A percentile compares a stretch with the other conserved stretches of the same genome.
phyloP scores from a whole-genome alignment of 2,329 filamentous ascomycete genomes.

The Penicillium vulpinum region DNA sequence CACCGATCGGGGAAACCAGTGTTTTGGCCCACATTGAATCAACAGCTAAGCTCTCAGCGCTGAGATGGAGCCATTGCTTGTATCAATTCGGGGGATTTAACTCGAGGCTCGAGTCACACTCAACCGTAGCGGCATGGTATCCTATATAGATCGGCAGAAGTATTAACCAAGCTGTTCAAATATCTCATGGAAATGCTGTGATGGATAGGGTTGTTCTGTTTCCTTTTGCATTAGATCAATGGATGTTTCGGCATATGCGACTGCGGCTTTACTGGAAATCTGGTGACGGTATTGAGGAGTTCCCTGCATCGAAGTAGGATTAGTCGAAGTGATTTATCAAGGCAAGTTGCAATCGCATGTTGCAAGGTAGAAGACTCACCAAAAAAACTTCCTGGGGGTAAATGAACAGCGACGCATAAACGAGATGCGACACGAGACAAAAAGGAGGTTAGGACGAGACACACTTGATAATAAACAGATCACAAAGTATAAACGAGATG shows the following conservation, averaged over 20 bases:
- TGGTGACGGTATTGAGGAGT: background rate
- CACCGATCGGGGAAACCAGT: background rate
- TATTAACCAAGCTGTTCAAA: background rate
- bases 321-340: background rate
- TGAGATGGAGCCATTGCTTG: background rate
- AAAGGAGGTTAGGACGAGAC: too few species aligned
- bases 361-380: background rate
- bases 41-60: background rate
- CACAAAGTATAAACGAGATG: too few species aligned
- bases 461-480: too few species aligned
- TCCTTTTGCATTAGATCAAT: background rate
- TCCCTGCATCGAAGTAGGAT: background rate
- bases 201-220: background rate
- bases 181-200: background rate
- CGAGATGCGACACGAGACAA: too few species aligned
- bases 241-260: background rate
- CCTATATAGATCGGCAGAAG: background rate
- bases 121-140: background rate
- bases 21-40: too few species aligned
- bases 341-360: background rate
- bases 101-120: too few species aligned
- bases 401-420: too few species aligned
- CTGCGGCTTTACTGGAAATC: too few species aligned
- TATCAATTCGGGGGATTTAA: background rate
- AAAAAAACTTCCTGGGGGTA: too few species aligned